Percentiles rank a stretch among this genome's conserved stretches.
phyloP scores from a whole-genome alignment of 768 basidiomycete genomes.

The Tylopilus felleus region DNA sequence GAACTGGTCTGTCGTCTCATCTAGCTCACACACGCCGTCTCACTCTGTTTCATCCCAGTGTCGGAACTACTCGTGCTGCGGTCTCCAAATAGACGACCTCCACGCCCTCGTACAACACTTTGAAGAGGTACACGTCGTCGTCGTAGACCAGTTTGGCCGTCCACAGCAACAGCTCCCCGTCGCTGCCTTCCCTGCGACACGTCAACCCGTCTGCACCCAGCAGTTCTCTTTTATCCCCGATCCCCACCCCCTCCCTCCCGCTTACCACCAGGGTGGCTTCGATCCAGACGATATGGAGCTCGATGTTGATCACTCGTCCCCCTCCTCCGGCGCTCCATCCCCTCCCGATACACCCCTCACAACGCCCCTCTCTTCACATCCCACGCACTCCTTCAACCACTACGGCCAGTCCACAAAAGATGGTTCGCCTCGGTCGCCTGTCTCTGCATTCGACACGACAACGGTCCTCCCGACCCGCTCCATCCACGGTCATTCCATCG shows the following conservation, averaged over 20 bases:
- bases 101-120: constrained; percentile 90
- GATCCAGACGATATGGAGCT: constrained; percentile 84
- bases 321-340: constrained; percentile 39
- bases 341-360: constrained; percentile 45
- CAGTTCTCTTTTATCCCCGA: constrained; percentile 31
- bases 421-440: constrained; percentile 31
- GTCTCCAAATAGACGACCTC: constrained; percentile 68
- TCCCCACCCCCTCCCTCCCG: constrained; percentile 25
- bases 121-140: constrained; percentile 84
- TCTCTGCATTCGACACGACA: constrained; percentile 51
- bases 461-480: constrained; percentile 50
- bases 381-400: constrained; percentile 31
- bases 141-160: constrained; percentile 47
- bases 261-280: constrained; percentile 42
- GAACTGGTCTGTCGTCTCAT: constrained; percentile 53
- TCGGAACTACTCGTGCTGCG: constrained; percentile 89
- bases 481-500: constrained; percentile 37
- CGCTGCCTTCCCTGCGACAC: constrained; percentile 33
- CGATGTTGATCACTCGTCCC: constrained; percentile 56
- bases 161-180: constrained; percentile 31
- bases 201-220: constrained; percentile 31
- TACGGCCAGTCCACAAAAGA: constrained; percentile 30
- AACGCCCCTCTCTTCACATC: constrained; percentile 38
- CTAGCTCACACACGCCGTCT: not conserved
- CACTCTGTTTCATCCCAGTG: constrained; percentile 42